These are phyloP conservation scores for Ophiostoma ulmi DNA, from an alignment of 2,329 filamentous ascomycete genomes.

Conservation along the genomic window DNA sequence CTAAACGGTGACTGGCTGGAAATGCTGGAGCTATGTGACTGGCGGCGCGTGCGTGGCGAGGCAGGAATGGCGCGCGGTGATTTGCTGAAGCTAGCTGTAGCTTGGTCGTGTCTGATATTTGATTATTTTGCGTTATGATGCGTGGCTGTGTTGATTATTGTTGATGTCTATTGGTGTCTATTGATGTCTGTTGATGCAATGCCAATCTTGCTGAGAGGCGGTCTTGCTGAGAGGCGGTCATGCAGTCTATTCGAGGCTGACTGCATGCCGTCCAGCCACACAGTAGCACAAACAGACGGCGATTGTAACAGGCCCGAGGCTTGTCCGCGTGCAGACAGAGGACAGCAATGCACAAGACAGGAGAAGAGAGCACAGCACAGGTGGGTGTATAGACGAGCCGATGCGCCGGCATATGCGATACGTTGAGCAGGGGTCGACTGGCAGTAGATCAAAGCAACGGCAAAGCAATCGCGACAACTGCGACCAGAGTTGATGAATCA, in stretches of 20 bases:
- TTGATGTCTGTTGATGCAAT: neutral
- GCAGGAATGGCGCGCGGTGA: neutral
- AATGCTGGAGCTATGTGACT: neutral
- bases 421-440: neutral
- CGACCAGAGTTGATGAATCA: neutral
- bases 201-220: neutral
- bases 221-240: no score
- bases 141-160: neutral
- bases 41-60: conserved; percentile 8
- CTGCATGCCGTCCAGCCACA: conserved; percentile 6
- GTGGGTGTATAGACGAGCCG: neutral
- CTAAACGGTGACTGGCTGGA: neutral
- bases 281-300: neutral
- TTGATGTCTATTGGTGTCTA: neutral
- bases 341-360: neutral
- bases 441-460: neutral
- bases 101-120: neutral
- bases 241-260: neutral
- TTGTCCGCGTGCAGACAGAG: neutral
- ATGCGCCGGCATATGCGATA: neutral
- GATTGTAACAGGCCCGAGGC: neutral
- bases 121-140: neutral
- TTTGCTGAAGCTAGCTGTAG: conserved; percentile 9
- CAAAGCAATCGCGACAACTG: neutral
- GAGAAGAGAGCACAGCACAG: neutral